Evolutionary conservation across 1,284 basidiomycete genomes (phyloP).

Genomic region (Microbotryum intermedium): DNA sequence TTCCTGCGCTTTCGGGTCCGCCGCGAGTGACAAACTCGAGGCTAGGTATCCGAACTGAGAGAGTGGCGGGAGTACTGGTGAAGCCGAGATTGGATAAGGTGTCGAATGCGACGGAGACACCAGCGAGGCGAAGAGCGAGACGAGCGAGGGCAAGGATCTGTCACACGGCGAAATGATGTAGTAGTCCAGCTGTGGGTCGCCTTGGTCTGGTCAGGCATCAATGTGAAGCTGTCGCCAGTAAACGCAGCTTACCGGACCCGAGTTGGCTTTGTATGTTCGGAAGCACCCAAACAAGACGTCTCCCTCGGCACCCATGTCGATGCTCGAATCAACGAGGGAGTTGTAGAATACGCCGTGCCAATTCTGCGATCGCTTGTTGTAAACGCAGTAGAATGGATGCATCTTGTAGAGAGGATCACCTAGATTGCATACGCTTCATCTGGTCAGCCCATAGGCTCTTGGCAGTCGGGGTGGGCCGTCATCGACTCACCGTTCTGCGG

Average conservation of each 20-base stretch:
- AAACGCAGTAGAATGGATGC: slow-evolving; percentile 20
- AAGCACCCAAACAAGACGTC: slow-evolving; percentile 24
- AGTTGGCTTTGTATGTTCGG: slow-evolving; percentile 19
- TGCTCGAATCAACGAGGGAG: slow-evolving; percentile 14
- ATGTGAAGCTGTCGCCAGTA: background rate
- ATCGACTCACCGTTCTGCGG: slow-evolving; percentile 17
- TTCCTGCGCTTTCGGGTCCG: slow-evolving; percentile 22
- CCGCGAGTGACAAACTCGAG: slow-evolving; percentile 20
- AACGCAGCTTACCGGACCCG: slow-evolving; percentile 24
- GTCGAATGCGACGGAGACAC: slow-evolving; percentile 7
- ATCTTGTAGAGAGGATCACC: slow-evolving; percentile 19
- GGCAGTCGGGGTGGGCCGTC: background rate
- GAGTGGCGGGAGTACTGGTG: slow-evolving; percentile 16
- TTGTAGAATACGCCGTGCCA: slow-evolving; percentile 30
- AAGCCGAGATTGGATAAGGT: slow-evolving; percentile 2
- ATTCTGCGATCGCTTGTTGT: slow-evolving; percentile 6
- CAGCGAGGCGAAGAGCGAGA: slow-evolving; percentile 1
- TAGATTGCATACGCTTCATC: background rate
- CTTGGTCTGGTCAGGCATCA: background rate
- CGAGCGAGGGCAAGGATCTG: slow-evolving; percentile 5
- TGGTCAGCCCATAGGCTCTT: background rate
- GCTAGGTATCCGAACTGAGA: slow-evolving; percentile 27
- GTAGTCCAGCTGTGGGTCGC: slow-evolving; percentile 14
- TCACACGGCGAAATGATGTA: slow-evolving; percentile 14
- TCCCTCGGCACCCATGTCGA: slow-evolving; percentile 25